Conservation (phyloP, 305 asterid species). For the Fraxinus xanthoxyloides region DNA sequence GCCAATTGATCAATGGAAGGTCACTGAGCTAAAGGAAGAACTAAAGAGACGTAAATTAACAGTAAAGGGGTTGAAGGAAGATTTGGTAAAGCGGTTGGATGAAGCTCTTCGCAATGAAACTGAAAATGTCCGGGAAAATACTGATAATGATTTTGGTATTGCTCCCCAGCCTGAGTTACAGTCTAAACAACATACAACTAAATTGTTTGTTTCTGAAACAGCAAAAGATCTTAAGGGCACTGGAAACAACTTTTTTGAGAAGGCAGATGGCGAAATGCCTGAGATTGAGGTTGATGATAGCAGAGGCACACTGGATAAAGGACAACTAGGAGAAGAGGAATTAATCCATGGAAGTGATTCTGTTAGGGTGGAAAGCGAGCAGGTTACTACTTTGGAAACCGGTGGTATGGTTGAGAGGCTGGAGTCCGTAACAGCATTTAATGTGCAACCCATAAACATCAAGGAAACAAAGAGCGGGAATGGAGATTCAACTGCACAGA, state of each 20-base stretch:
- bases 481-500: conserved; percentile 16
- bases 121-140: conserved; percentile 23
- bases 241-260: conserved; percentile 21
- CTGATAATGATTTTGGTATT: conserved; percentile 19
- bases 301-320: conserved; percentile 21
- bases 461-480: conserved; percentile 17
- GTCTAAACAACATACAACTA: conserved; percentile 30
- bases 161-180: conserved; percentile 6
- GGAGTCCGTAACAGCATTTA: conserved; percentile 28
- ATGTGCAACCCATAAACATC: conserved; percentile 23
- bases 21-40: conserved; percentile 87
- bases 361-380: conserved; percentile 34
- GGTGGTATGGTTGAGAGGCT: conserved; percentile 22
- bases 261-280: conserved; percentile 20
- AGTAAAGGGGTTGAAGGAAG: conserved; percentile 78
- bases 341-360: conserved; percentile 23
- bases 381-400: conserved; percentile 30
- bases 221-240: conserved; percentile 20
- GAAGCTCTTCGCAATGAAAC: conserved; percentile 63
- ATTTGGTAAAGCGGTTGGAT: conserved; percentile 67
- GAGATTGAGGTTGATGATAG: conserved; percentile 30
- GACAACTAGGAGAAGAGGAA: conserved; percentile 32
- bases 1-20: conserved; percentile 90
- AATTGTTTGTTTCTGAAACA: conserved; percentile 25
- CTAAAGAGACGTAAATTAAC: conserved; percentile 69